Base-by-base conservation (phyloP, 192 early-diverging fungal genomes). In the Coemansia sp. region DNA sequence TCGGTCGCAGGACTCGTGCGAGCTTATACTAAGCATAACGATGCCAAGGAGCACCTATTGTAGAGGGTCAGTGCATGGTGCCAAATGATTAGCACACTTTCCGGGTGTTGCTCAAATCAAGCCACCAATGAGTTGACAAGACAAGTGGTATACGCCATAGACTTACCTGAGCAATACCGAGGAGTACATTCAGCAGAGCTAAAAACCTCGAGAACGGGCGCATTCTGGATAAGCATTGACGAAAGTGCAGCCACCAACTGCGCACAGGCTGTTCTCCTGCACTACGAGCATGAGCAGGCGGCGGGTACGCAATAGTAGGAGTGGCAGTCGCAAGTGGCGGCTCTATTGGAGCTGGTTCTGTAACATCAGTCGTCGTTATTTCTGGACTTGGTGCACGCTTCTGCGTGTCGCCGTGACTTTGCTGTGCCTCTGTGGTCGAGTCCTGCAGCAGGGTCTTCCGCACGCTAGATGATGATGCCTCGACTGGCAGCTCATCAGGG, bases 41-140 rank as follows among this genome's bases (percentile, higher is more conserved):
- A 88, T 78, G 33, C 85, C 86, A 16, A 74, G 69, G 13, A 86
- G 58, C 37, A 91, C 70, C 88, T 90, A 81, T 62, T 58, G 55
- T 38, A 19, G 60, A 62, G 33, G 11, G 60, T 23, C n/a, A 16
- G 35, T 10, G 4, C 37, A 62, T 19, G 14, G 2, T 62, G 4
- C 3, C 19, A 19, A 21, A 8, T 21, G n/a, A 38, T 62, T 43
- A 58, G 55, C 10, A 58, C 35, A 32, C 30, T 0, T 35, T 30
- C 17, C 35, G 32, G 55, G 55, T 2, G 55, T 3, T n/a, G 14
- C 11, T 11, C 13, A 33, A 32, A 16, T 33, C 46, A 8, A 8
- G n/a, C n/a, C 6, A 16, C n/a, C 50, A 53, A 53, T 13, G 3
- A 17, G 3, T 7, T 55, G 28, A 2, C 9, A 5, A 7, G 4